Evolutionary conservation across 805 yeast species (phyloP).

Genomic region (Wickerhamomyces subpelliculosus): DNA sequence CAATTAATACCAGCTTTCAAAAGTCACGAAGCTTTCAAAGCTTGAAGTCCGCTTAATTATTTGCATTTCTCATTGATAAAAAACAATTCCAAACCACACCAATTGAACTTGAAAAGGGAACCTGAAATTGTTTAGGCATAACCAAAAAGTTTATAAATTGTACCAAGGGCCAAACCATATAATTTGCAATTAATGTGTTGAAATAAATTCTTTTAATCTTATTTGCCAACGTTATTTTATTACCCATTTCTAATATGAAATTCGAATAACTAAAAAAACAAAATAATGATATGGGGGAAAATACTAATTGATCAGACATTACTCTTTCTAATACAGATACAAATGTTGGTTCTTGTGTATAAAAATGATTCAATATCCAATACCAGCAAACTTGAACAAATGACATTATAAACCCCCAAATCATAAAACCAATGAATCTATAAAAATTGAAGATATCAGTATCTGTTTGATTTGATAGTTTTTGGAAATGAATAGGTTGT

Average conservation of each 20-base stretch:
- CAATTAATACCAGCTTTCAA: too few species aligned
- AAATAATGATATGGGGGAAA: slow-evolving; percentile 79
- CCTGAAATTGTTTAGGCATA: slow-evolving; percentile 70
- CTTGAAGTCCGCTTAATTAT: too few species aligned
- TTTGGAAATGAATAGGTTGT: too few species aligned
- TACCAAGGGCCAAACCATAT: slow-evolving; percentile 76
- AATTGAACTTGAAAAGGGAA: slow-evolving; percentile 83
- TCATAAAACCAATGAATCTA: slow-evolving; percentile 70
- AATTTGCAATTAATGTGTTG: slow-evolving; percentile 60
- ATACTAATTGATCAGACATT: slow-evolving; percentile 81
- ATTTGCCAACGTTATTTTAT: slow-evolving; percentile 50
- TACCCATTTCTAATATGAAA: slow-evolving; percentile 70
- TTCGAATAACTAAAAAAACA: slow-evolving; percentile 82
- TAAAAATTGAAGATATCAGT: slow-evolving; percentile 47
- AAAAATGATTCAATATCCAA: slow-evolving; percentile 66
- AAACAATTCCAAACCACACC: slow-evolving; percentile 95
- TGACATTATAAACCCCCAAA: slow-evolving; percentile 83
- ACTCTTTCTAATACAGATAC: slow-evolving; percentile 83
- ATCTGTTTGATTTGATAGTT: slow-evolving; percentile 20
- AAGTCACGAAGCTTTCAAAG: too few species aligned
- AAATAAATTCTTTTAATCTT: slow-evolving; percentile 65
- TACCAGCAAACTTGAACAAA: slow-evolving; percentile 89
- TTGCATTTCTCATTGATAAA: slow-evolving; percentile 71
- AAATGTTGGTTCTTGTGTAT: slow-evolving; percentile 74
- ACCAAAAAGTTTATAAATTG: slow-evolving; percentile 69